Evolutionary conservation across 2,329 filamentous ascomycete genomes (phyloP), one percentile per base, ranked within the genome.

Genomic region (Berkeleyomyces rouxiae): DNA sequence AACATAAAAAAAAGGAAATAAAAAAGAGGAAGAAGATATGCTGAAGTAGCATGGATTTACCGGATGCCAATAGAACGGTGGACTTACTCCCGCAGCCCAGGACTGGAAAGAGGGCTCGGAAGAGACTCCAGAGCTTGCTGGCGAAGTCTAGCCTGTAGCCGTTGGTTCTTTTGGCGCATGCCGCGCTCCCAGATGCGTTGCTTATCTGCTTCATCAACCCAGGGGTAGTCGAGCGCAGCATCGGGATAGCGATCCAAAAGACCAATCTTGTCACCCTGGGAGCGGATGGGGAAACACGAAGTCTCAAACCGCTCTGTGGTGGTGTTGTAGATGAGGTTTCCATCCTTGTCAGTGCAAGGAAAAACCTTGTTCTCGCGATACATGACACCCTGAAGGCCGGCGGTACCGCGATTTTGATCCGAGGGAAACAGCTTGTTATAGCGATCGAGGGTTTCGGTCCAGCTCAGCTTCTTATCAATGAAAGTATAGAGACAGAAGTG

Each of bases 401-500:
- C 61, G 4, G 61, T 63, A 7, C 64, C 64, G 13, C 66, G 66
- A 53, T 63, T 61, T 7, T 46, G 59, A 23, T 66, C 64, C 6
- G 53, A 36, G 31, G 64, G 63, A 63, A 67, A 67, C 37, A 63
- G 51, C n/a, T 44, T 59, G 42, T 36, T 43, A 51, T 66, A 67
- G 10, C 59, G 61, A 2, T 64, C 58, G 0, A 63, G 58, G 4
- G 65, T 64, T 23, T 66, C 61, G 13, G 16, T 40, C 74, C 74
- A 76, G 66, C 73, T 74, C 64, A 74, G 69, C 66, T 74, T 74
- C 69, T 72, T 74, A 66, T 76, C 74, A 63, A 75, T 73, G 69
- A 72, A 75, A n/a, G 71, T 71, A 65, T 75, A 76, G 65, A 75
- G 74, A 68, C 75, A 75, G 62, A 74, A 76, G 66, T 75, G 74